Conservation (phyloP, 352 stramenopile genomes). For the Globisporangium solare region DNA sequence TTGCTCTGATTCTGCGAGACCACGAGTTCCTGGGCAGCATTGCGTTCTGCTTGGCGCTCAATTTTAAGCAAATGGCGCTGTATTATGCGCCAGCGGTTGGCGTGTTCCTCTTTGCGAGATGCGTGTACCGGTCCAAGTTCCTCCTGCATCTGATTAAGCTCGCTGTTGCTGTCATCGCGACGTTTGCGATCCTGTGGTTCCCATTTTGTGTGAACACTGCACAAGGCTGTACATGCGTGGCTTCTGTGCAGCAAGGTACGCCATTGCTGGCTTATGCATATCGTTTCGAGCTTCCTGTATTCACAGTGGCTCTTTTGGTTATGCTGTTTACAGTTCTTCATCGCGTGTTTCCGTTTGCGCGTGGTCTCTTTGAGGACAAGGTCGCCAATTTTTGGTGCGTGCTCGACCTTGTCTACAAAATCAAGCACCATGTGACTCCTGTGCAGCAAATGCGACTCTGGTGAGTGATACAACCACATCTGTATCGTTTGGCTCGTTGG, state of each 20-base stretch:
- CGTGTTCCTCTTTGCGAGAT: conserved; percentile 90
- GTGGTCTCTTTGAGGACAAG: conserved; percentile 98
- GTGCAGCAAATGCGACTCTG: conserved; percentile 70
- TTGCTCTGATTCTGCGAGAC: conserved; percentile 64
- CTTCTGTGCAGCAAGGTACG: conserved; percentile 62
- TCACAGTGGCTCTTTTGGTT: background rate
- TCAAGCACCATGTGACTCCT: conserved; percentile 44
- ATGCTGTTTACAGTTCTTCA: conserved; percentile 62
- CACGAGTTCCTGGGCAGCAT: conserved; percentile 82
- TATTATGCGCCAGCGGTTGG: conserved; percentile 96
- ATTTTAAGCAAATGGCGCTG: conserved; percentile 99
- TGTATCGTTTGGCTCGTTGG: too few species aligned
- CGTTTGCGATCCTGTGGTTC: conserved; percentile 89
- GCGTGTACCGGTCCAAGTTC: conserved; percentile 45
- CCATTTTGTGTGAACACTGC: conserved; percentile 81
- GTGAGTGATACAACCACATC: conserved; percentile 17
- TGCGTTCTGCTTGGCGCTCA: conserved; percentile 92
- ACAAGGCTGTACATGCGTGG: conserved; percentile 40
- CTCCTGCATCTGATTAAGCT: conserved; percentile 69
- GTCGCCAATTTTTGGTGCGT: conserved; percentile 97
- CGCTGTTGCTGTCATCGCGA: conserved; percentile 81
- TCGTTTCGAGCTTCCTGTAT: background rate
- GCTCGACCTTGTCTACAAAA: conserved; percentile 77
- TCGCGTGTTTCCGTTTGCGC: conserved; percentile 94
- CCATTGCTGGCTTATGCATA: background rate